These are phyloP conservation scores for Asterella californica DNA, from an alignment of 225 moss, liverwort and hornwort genomes.

Conservation along the genomic window DNA sequence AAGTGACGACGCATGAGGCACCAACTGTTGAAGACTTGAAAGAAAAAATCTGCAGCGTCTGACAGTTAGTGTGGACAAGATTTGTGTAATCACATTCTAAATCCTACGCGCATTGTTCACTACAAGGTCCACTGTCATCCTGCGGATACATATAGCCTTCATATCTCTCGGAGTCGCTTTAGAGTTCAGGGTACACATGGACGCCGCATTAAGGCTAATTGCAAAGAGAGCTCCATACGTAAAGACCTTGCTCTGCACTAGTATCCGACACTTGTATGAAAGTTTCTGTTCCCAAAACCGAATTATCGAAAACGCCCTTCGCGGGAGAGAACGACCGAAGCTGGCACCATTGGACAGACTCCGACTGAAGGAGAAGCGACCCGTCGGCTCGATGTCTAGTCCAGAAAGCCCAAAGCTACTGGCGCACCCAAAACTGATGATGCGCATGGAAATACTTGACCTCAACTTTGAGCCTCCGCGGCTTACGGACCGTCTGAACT, in stretches of 20 bases:
- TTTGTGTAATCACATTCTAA: too few species aligned
- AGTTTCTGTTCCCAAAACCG: slow-evolving; percentile 31
- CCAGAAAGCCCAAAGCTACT: too few species aligned
- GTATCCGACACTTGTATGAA: slow-evolving; percentile 34
- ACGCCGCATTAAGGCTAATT: slow-evolving; percentile 61
- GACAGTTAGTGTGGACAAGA: too few species aligned
- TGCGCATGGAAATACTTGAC: background rate
- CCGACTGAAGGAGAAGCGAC: background rate
- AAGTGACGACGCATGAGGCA: too few species aligned
- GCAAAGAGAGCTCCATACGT: slow-evolving; percentile 42
- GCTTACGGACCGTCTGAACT: background rate
- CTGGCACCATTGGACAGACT: slow-evolving; percentile 20
- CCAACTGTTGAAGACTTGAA: too few species aligned
- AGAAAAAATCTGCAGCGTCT: too few species aligned
- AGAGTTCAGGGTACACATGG: slow-evolving; percentile 47
- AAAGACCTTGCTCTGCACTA: slow-evolving; percentile 61
- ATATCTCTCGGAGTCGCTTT: slow-evolving; percentile 29
- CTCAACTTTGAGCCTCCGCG: background rate
- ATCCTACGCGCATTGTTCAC: too few species aligned
- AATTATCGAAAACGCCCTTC: slow-evolving; percentile 40
- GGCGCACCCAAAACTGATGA: too few species aligned
- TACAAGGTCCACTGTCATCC: too few species aligned
- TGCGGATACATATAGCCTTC: slow-evolving; percentile 53
- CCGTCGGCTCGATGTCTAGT: too few species aligned
- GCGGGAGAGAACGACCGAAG: slow-evolving; percentile 39